Conservation (phyloP, 768 basidiomycete species). For the Boletus reticulatus region DNA sequence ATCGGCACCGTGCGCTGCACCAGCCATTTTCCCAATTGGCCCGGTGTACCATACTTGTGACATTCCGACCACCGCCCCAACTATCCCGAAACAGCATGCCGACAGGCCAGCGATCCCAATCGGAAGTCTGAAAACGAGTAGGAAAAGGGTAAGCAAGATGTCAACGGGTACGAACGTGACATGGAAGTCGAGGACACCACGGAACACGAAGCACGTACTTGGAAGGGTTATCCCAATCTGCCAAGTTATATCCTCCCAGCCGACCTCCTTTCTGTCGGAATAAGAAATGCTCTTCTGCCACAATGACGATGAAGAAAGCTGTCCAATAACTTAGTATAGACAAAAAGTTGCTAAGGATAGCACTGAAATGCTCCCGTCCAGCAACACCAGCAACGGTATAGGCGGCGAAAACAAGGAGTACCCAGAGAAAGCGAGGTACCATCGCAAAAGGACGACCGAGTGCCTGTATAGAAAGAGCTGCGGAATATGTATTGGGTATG, state of each 20-base stretch:
- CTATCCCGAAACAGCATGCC: conserved; percentile 46
- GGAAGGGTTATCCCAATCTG: conserved; percentile 44
- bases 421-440: conserved; percentile 47
- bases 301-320: conserved; percentile 45
- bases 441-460: conserved; percentile 42
- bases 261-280: conserved; percentile 39
- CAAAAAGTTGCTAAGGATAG: conserved; percentile 42
- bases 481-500: conserved; percentile 46
- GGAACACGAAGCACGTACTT: conserved; percentile 25
- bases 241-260: conserved; percentile 51
- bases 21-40: conserved; percentile 43
- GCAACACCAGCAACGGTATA: conserved; percentile 42
- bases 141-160: no score
- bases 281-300: conserved; percentile 46
- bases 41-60: conserved; percentile 53
- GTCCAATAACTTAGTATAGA: conserved; percentile 46
- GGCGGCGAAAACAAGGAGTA: conserved; percentile 36
- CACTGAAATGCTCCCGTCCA: conserved; percentile 44
- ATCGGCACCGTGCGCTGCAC: conserved; percentile 44
- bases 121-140: conserved; percentile 36
- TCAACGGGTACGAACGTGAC: no score
- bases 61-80: conserved; percentile 52
- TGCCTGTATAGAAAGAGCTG: conserved; percentile 45
- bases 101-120: conserved; percentile 47
- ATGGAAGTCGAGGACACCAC: no score